Evolutionary conservation across 441 rosid species (phyloP), one percentile per base, ranked within the genome.

Genomic region (Syzygium syzygioides): DNA sequence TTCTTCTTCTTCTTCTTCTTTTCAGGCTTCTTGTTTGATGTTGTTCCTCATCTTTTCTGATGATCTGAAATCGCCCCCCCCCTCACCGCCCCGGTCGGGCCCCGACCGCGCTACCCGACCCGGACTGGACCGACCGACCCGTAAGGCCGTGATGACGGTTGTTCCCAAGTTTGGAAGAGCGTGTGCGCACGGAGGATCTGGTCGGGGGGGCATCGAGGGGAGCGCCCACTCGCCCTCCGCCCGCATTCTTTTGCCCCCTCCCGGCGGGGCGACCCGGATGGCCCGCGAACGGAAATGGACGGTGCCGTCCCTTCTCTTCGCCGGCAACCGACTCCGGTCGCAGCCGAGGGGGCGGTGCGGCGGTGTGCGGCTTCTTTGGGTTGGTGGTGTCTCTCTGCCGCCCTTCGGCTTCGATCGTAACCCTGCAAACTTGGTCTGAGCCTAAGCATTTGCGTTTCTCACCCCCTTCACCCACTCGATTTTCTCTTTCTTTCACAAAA

Each of bases 401-500:
- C 68, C 19, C 18, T 60, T 6, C 8, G 68, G 32, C 68, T 60
- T 60, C 3, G 68, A 60, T 60, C 68, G 18, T 14, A 0, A 52
- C 14, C 9, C 68, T 60, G 68, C 68, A 60, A 60, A 28, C 68
- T 60, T 28, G 68, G 68, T 28, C 32, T 60, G 68, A 28, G 34
- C 68, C 66, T 60, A 28, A 60, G n/a, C 17, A 7, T 28, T 60
- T 3, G 32, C 18, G 34, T 60, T 6, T 28, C 4, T 3, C 34
- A 6, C 18, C 4, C 0, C 0, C 54, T 52, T 28, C 3, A 8
- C 66, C 0, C 32, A 13, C 4, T 60, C 4, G 17, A 60, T 14
- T 14, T 60, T 60, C 66, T 12, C 15, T 60, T 28, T 60, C 17
- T 60, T 60, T 5, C 68, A 28, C 28, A 0, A 30, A 60, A 60